A percentile compares a stretch with the other conserved stretches of the same genome.
Evolutionary conservation across 805 yeast species (phyloP).

Genomic region (Candida silvicultrix): DNA sequence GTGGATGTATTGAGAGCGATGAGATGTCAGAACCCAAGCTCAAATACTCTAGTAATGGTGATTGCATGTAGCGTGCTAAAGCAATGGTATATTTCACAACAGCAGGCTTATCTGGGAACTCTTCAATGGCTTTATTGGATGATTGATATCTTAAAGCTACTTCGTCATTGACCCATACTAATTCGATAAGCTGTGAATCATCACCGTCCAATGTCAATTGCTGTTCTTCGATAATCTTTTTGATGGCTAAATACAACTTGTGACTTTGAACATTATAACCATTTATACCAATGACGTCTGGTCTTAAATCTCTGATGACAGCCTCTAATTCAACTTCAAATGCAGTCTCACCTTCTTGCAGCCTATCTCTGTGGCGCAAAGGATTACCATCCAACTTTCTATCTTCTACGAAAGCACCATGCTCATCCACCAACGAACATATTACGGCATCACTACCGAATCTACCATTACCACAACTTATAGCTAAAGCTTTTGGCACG

Average conservation of each 20-base stretch:
- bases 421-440: conserved; percentile 72
- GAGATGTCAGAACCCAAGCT: conserved; percentile 70
- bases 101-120: conserved; percentile 79
- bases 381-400: conserved; percentile 75
- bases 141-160: conserved; percentile 85
- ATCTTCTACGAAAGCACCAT: conserved; percentile 71
- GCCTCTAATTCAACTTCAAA: conserved; percentile 60
- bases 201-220: conserved; percentile 47
- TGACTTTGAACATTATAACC: conserved; percentile 78
- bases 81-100: conserved; percentile 82
- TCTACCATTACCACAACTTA: conserved; percentile 84
- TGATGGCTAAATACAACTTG: conserved; percentile 49
- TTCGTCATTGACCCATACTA: conserved; percentile 87
- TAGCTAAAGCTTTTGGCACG: conserved; percentile 73
- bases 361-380: conserved; percentile 37
- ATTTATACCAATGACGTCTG: conserved; percentile 86
- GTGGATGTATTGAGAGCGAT: conserved; percentile 60
- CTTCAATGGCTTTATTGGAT: conserved; percentile 67
- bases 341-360: conserved; percentile 39
- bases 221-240: conserved; percentile 50
- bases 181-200: conserved; percentile 49
- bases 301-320: conserved; percentile 57
- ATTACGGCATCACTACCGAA: conserved; percentile 78
- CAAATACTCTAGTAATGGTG: conserved; percentile 88
- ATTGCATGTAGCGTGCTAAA: conserved; percentile 85